A percentile compares a stretch with the other conserved stretches of the same genome.
Evolutionary conservation across 1,284 basidiomycete genomes (phyloP).

Genomic region (Rhodofomes roseus): DNA sequence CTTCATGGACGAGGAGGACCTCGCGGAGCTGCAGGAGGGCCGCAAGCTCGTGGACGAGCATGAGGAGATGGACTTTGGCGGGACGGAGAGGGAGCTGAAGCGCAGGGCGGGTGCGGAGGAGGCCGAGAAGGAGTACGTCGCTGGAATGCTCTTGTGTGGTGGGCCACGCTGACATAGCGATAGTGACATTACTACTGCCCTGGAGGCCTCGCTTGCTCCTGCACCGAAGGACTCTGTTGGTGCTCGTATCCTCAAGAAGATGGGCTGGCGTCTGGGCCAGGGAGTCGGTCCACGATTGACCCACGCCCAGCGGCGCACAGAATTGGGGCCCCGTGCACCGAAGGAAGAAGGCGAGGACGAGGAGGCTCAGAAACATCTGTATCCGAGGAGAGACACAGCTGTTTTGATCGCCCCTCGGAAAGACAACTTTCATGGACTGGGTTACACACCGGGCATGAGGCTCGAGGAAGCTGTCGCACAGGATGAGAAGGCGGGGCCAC

Average conservation of each 20-base stretch:
- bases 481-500: constrained; percentile 41
- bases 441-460: constrained; percentile 65
- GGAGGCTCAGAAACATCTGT: constrained; percentile 83
- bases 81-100: constrained; percentile 47
- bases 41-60: constrained; percentile 73
- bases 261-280: constrained; percentile 94
- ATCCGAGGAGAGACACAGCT: constrained; percentile 79
- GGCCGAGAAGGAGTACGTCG: constrained; percentile 58
- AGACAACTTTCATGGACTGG: constrained; percentile 77
- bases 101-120: constrained; percentile 20
- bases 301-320: constrained; percentile 53
- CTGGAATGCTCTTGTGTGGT: background rate
- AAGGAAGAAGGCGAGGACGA: constrained; percentile 52
- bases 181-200: constrained; percentile 59
- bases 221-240: constrained; percentile 71
- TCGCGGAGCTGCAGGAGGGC: constrained; percentile 75
- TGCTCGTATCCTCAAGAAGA: constrained; percentile 83
- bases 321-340: constrained; percentile 27
- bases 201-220: constrained; percentile 59
- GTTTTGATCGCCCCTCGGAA: constrained; percentile 64
- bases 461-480: constrained; percentile 54
- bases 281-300: constrained; percentile 92
- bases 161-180: background rate
- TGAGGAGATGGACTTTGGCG: constrained; percentile 69
- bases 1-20: constrained; percentile 99